A percentile compares a stretch with the other conserved stretches of the same genome.
phyloP scores from a whole-genome alignment of 306 rosid genomes.

The Vachellia collinsii region DNA sequence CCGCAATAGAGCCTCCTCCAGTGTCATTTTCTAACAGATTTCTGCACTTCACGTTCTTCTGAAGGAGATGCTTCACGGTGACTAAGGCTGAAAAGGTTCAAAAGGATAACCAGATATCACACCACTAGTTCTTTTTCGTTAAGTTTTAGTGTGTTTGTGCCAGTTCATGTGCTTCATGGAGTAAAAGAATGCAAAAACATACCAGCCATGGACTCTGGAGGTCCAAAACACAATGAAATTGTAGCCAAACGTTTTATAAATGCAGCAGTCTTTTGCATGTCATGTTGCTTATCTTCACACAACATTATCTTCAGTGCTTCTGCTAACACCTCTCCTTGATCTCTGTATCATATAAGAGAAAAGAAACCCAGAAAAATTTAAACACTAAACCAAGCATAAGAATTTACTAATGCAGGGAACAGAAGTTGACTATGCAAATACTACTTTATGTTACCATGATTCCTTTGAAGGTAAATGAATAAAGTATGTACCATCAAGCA shows the following conservation, averaged over 20 bases:
- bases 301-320: constrained; percentile 94
- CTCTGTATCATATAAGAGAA: constrained; percentile 55
- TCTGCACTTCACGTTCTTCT: constrained; percentile 85
- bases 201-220: constrained; percentile 95
- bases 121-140: not conserved
- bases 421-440: not conserved
- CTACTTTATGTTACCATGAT: not conserved
- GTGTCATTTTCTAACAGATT: constrained; percentile 92
- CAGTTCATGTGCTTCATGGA: not conserved
- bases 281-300: constrained; percentile 95
- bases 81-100: constrained; percentile 73
- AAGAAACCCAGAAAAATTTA: constrained; percentile 16
- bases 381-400: not conserved
- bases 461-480: not conserved
- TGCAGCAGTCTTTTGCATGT: constrained; percentile 98
- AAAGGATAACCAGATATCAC: constrained; percentile 31
- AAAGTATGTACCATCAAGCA: not conserved
- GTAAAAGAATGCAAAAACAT: constrained; percentile 29
- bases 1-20: constrained; percentile 98
- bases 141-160: not conserved
- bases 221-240: constrained; percentile 69
- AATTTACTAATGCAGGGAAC: not conserved
- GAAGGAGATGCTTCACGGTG: constrained; percentile 89
- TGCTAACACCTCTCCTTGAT: constrained; percentile 83
- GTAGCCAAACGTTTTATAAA: constrained; percentile 84